These are phyloP conservation scores for Penicillium freii DNA, from an alignment of 2,329 filamentous ascomycete genomes.

Conservation along the genomic window DNA sequence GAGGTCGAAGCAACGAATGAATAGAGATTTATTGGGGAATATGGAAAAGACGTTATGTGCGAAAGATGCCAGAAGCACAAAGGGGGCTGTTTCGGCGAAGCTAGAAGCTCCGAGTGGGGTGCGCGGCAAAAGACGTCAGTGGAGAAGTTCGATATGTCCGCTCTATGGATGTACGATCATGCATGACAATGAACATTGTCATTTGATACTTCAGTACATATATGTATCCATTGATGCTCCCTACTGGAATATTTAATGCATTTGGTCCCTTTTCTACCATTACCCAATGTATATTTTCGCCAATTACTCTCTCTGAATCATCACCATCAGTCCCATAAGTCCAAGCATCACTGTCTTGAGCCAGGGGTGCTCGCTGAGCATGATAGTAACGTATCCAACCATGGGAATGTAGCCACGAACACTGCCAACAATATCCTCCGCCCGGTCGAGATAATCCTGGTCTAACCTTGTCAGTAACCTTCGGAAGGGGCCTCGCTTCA, in stretches of 20 bases:
- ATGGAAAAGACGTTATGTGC: not conserved
- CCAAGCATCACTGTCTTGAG: conserved; percentile 92
- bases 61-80: not conserved
- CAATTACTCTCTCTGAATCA: conserved; percentile 79
- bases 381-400: conserved; percentile 94
- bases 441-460: conserved; percentile 80
- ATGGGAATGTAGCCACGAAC: conserved; percentile 90
- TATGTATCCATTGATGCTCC: not conserved
- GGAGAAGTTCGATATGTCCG: not conserved
- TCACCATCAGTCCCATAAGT: conserved; percentile 90
- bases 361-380: conserved; percentile 95
- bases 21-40: not conserved
- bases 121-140: conserved; percentile 23
- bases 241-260: not conserved
- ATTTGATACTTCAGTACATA: not conserved
- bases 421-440: conserved; percentile 85
- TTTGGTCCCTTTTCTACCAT: not conserved
- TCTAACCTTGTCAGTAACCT: conserved; percentile 47
- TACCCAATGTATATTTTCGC: not conserved
- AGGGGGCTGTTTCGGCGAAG: conserved; percentile 4
- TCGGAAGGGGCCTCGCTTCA: not conserved
- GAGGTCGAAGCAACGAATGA: not conserved
- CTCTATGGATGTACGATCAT: too few species aligned
- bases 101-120: conserved; percentile 16
- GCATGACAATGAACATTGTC: not conserved